A percentile compares a stretch with the other conserved stretches of the same genome.
phyloP scores from a whole-genome alignment of 768 basidiomycete genomes.

The Mycena belliarum region DNA sequence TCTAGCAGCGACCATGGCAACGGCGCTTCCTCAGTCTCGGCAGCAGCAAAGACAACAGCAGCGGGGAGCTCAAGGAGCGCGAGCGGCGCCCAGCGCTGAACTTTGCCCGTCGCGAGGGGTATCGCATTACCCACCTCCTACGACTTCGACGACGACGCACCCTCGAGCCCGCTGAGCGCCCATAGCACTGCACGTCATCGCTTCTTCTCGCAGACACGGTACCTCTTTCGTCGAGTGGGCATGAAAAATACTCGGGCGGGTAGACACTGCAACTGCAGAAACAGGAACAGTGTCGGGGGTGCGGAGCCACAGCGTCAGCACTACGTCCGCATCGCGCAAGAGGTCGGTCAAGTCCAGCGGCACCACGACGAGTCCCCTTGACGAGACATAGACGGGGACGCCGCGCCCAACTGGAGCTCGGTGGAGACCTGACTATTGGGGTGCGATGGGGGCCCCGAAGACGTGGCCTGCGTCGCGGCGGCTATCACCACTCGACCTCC shows the following conservation, averaged over 20 bases:
- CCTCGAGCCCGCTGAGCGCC: slow-evolving; percentile 22
- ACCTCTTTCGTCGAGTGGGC: neutral
- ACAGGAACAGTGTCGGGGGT: neutral
- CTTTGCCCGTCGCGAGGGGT: slow-evolving; percentile 2
- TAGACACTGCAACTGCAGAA: neutral
- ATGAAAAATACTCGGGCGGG: neutral
- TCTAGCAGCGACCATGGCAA: too few species aligned
- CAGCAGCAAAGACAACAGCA: neutral
- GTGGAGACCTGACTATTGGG: slow-evolving; percentile 76
- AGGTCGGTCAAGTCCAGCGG: neutral
- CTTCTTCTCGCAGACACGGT: neutral
- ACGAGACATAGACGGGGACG: slow-evolving; percentile 70
- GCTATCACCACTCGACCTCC: neutral
- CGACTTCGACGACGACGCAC: neutral
- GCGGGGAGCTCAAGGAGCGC: neutral
- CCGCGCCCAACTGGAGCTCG: slow-evolving; percentile 61
- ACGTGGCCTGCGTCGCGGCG: neutral
- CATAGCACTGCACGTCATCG: neutral
- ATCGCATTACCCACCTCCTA: neutral
- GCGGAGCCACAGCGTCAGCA: neutral
- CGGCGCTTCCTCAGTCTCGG: neutral
- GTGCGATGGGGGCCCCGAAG: slow-evolving; percentile 49
- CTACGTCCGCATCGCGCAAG: neutral
- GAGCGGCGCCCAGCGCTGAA: neutral
- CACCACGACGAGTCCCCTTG: slow-evolving; percentile 30